Evolutionary conservation across 257 asterid genomes (phyloP), one percentile per base, ranked within the genome.

Genomic region (Gynochthodes officinalis): DNA sequence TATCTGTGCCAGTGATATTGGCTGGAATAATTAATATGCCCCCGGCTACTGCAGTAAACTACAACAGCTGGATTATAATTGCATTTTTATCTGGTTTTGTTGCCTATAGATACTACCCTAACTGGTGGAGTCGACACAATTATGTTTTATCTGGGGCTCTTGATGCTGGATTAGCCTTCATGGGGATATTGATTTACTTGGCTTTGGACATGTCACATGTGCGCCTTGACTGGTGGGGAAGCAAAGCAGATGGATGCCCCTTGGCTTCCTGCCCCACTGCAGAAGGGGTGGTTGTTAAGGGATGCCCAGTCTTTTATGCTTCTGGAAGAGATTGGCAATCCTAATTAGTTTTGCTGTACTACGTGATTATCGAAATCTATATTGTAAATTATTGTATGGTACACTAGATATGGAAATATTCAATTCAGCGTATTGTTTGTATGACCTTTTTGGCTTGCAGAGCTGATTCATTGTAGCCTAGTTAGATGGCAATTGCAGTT

Each of bases 141-240:
- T 90, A 92, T 58, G 87, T 85, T 43, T 55, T 90, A 33, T 92
- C 98, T 2, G 98, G 97, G 58, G 92, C 98, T 4, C 92, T 92
- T 1, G 98, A 92, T 84, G 92, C 98, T 3, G 98, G 98, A 43
- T 81, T 92, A 53, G 97, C 98, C n/a, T 92, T 92, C 83, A 92
- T 89, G 98, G 98, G 97, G 1, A 95, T 92, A 54, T 73, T 90
- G 33, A 67, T 90, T 67, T 92, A 92, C 76, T 40, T 92, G 72
- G 89, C 93, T 73, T 76, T 92, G 40, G 98, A 86, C 21, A 85
- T 86, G 85, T 76, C 71, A 69, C 87, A 89, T 62, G 50, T 86
- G 64, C 84, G 86, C 78, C 91, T 92, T 27, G 86, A 83, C 43
- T 90, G 98, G 97, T 92, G 98, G 98, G 97, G 98, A 64, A 90